Conservation (phyloP, 2,329 filamentous ascomycete genomes). For the Colletotrichum liriopes region DNA sequence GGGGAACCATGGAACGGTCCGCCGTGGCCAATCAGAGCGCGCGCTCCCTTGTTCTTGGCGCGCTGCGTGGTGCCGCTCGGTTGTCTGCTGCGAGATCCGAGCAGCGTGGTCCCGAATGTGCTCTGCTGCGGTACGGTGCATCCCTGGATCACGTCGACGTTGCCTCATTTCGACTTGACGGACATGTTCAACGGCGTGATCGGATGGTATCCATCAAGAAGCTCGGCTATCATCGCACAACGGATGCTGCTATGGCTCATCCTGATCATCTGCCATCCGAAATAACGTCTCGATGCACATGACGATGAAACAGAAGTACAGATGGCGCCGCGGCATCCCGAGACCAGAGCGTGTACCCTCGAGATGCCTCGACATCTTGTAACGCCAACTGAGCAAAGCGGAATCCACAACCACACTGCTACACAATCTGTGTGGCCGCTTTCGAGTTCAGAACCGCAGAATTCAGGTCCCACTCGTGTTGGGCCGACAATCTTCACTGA, state of each 20-base stretch:
- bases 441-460: neutral
- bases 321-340: neutral
- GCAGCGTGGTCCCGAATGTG: slow-evolving; percentile 24
- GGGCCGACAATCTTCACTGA: neutral
- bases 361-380: neutral
- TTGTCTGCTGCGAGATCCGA: slow-evolving; percentile 31
- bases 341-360: neutral
- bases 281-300: neutral
- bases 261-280: slow-evolving; percentile 11
- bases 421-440: neutral
- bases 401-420: no score
- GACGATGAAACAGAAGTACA: neutral
- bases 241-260: neutral
- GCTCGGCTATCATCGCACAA: neutral
- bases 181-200: slow-evolving; percentile 12
- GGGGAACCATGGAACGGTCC: neutral
- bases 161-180: neutral
- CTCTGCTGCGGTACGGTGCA: slow-evolving; percentile 11
- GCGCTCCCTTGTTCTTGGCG: neutral
- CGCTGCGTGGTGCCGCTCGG: slow-evolving; percentile 17
- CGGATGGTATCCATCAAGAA: slow-evolving; percentile 11
- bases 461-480: neutral
- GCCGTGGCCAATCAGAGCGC: slow-evolving; percentile 21
- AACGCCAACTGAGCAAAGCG: neutral
- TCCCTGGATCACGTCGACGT: slow-evolving; percentile 9